Evolutionary conservation across 441 rosid genomes (phyloP).

Genomic region (Erodium chrysanthum): DNA sequence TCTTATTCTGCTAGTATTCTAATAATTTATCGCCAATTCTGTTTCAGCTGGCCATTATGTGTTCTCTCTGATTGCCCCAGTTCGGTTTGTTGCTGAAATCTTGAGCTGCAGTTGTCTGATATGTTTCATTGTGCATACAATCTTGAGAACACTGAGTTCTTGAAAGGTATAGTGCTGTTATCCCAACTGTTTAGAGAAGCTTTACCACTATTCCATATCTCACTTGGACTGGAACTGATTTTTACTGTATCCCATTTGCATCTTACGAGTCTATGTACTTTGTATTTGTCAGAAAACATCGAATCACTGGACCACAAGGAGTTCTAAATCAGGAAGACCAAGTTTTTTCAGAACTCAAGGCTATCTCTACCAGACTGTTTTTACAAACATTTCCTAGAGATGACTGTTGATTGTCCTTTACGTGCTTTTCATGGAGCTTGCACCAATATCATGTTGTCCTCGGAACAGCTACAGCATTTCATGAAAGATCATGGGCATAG

Average conservation of each 20-base stretch:
- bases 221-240: neutral
- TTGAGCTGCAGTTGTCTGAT: constrained; percentile 35
- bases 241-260: neutral
- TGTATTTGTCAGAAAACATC: neutral
- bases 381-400: neutral
- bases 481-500: constrained; percentile 7
- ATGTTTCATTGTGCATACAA: constrained; percentile 17
- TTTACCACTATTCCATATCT: neutral
- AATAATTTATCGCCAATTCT: neutral
- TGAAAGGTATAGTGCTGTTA: constrained; percentile 30
- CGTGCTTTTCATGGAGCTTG: neutral
- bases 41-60: constrained; percentile 28
- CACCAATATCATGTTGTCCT: constrained; percentile 3
- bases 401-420: no score
- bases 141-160: constrained; percentile 22
- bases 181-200: no score
- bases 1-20: neutral
- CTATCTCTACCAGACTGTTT: neutral
- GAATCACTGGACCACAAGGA: constrained; percentile 1
- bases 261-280: neutral
- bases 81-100: constrained; percentile 25
- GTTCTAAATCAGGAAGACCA: neutral
- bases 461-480: neutral
- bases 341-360: neutral
- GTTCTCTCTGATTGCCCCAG: constrained; percentile 19